These are phyloP conservation scores for Solanum sejunctum DNA, from an alignment of 257 asterid genomes.

Conservation along the genomic window DNA sequence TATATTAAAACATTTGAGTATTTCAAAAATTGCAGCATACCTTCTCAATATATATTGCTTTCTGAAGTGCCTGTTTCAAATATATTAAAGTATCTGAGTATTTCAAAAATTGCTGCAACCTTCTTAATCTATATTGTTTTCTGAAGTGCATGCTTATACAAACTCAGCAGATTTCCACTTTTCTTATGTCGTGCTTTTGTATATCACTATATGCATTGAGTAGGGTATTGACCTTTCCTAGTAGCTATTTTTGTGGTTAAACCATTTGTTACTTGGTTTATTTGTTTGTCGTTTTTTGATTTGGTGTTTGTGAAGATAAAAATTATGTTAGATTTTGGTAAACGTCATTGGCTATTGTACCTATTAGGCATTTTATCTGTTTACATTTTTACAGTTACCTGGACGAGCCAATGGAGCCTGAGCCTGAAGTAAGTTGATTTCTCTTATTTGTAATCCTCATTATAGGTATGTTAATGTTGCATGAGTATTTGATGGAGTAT, in stretches of 20 bases:
- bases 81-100: not conserved
- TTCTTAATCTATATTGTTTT: not conserved
- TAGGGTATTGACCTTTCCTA: not conserved
- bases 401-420: constrained; percentile 85
- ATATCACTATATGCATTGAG: not conserved
- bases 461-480: not conserved
- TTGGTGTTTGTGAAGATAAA: not conserved
- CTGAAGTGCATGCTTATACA: not conserved
- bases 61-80: not conserved
- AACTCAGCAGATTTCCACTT: not conserved
- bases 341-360: not conserved
- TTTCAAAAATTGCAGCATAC: not conserved
- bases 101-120: not conserved
- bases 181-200: not conserved
- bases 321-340: not conserved
- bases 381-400: constrained; percentile 32
- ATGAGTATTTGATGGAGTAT: not conserved
- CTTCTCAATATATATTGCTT: not conserved
- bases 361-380: not conserved
- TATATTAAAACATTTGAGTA: not conserved
- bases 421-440: constrained; percentile 47
- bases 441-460: not conserved
- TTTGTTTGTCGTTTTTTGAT: not conserved
- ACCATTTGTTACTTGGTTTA: not conserved
- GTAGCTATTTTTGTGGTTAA: not conserved